Conservation (phyloP, 2,329 filamentous ascomycete genomes). For the Gnomoniopsis sp. region DNA sequence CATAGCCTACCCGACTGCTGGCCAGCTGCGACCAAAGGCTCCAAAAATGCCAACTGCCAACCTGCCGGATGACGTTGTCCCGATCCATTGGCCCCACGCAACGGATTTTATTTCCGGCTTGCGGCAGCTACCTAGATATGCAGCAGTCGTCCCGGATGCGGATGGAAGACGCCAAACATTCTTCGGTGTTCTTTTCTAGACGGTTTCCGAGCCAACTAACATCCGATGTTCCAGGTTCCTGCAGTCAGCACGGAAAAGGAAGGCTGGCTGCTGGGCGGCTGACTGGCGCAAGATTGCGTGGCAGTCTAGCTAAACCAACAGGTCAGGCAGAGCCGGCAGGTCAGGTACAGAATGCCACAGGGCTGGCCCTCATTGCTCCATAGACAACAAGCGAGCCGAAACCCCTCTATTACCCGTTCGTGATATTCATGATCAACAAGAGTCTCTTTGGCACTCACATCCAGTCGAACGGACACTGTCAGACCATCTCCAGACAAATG, state of each 20-base stretch:
- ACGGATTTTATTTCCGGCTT: neutral
- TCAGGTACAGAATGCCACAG: neutral
- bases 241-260: neutral
- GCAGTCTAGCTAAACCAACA: conserved; percentile 13
- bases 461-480: too few species aligned
- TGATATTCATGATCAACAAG: too few species aligned
- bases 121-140: neutral
- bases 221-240: neutral
- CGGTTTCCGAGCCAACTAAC: neutral
- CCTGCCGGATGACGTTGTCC: conserved; percentile 6
- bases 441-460: too few species aligned
- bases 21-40: neutral
- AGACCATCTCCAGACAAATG: too few species aligned
- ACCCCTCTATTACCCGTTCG: too few species aligned
- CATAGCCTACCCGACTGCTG: neutral
- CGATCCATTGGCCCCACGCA: neutral
- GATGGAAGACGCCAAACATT: neutral
- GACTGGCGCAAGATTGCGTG: conserved; percentile 11
- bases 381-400: too few species aligned
- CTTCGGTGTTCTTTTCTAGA: neutral
- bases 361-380: neutral
- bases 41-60: neutral
- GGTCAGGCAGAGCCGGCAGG: conserved; percentile 12
- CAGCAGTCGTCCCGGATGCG: neutral
- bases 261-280: neutral